These are phyloP conservation scores for Singerocomus rubriflavus DNA, from an alignment of 1,284 basidiomycete genomes.

Conservation along the genomic window DNA sequence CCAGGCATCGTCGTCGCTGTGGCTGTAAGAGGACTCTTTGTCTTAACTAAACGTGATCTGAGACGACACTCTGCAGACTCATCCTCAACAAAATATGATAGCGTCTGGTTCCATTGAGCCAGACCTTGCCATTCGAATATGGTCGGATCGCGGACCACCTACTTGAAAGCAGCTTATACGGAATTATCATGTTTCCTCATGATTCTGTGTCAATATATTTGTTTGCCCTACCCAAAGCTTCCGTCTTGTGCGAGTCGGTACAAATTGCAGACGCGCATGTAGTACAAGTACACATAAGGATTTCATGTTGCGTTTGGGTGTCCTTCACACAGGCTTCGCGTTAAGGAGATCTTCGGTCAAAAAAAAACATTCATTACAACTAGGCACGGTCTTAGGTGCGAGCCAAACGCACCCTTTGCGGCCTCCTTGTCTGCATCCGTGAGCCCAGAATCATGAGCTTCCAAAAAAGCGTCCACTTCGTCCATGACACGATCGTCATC, in stretches of 20 bases:
- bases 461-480: conserved; percentile 91
- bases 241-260: conserved; percentile 7
- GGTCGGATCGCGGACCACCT: conserved; percentile 54
- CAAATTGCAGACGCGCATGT: conserved; percentile 7
- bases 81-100: conserved; percentile 80
- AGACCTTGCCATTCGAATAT: conserved; percentile 76
- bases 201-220: conserved; percentile 15
- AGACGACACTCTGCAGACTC: conserved; percentile 49
- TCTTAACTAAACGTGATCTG: conserved; percentile 3
- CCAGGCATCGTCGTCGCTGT: conserved; percentile 75
- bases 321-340: conserved; percentile 53
- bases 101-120: conserved; percentile 81
- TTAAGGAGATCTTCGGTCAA: conserved; percentile 52
- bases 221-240: conserved; percentile 5
- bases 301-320: background rate
- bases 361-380: conserved; percentile 2
- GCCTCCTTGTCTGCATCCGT: conserved; percentile 82
- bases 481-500: conserved; percentile 83
- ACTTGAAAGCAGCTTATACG: conserved; percentile 12
- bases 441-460: conserved; percentile 84
- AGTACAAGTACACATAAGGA: conserved; percentile 21
- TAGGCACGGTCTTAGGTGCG: background rate
- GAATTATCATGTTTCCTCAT: conserved; percentile 6
- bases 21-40: conserved; percentile 43
- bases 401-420: conserved; percentile 58